Conservation (phyloP, 768 basidiomycete genomes). For the Hemileccinum impolitum region DNA sequence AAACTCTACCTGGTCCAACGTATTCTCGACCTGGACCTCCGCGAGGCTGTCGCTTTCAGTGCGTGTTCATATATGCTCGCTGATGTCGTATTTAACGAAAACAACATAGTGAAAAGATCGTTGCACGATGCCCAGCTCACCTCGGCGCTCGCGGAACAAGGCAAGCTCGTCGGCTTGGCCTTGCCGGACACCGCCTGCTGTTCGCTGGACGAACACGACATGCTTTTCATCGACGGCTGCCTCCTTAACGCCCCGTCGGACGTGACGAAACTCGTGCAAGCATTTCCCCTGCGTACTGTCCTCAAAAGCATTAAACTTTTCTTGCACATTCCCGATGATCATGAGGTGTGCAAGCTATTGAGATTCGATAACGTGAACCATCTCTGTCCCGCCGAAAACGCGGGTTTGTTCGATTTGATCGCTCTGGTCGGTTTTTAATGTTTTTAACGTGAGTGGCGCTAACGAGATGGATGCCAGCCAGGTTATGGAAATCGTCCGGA, state of each 20-base stretch:
- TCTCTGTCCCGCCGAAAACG: not conserved
- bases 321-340: not conserved
- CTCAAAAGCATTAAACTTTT: conserved; percentile 1
- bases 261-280: conserved; percentile 7
- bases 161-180: conserved; percentile 3
- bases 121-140: not conserved
- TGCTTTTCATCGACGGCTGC: not conserved
- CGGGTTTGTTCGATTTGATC: conserved; percentile 7
- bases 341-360: not conserved
- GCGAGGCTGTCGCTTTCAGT: not conserved
- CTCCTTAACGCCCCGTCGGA: conserved; percentile 1
- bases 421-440: not conserved
- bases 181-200: not conserved
- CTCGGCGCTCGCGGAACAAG: not conserved
- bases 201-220: not conserved
- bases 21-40: not conserved
- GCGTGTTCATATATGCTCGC: not conserved
- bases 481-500: not conserved
- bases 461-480: not conserved
- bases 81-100: not conserved
- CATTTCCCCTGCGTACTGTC: conserved; percentile 4
- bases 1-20: conserved; percentile 1
- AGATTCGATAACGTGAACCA: conserved; percentile 8
- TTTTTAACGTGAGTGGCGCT: not conserved
- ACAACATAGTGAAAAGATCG: not conserved